These are phyloP conservation scores for Peniophora sp. DNA, from an alignment of 1,284 basidiomycete genomes.

Conservation along the genomic window DNA sequence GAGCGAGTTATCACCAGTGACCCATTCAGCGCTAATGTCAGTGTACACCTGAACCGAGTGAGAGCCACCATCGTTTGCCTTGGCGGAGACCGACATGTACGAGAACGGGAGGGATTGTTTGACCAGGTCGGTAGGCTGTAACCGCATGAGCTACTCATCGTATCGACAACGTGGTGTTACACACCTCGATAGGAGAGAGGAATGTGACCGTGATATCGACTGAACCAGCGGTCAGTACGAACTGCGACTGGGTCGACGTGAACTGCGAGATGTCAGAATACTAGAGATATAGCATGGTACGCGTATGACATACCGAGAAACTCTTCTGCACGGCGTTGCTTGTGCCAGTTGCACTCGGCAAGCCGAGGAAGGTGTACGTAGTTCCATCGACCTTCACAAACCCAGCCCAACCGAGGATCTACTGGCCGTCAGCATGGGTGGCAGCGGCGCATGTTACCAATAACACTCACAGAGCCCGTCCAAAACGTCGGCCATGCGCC, in stretches of 20 bases:
- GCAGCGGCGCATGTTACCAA: no score
- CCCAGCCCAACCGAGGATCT: constrained; percentile 66
- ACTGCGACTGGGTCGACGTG: constrained; percentile 38
- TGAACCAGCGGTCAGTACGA: constrained; percentile 53
- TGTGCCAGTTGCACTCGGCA: constrained; percentile 34
- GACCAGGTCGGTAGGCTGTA: constrained; percentile 43
- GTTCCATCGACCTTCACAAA: constrained; percentile 53
- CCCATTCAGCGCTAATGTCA: constrained; percentile 63
- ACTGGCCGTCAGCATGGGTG: background rate
- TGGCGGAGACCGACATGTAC: constrained; percentile 47
- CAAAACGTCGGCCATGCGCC: constrained; percentile 61
- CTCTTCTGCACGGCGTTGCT: constrained; percentile 49
- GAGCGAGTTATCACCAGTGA: constrained; percentile 46
- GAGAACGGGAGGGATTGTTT: constrained; percentile 56
- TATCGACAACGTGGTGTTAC: constrained; percentile 10
- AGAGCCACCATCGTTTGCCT: constrained; percentile 42
- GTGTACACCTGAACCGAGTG: constrained; percentile 56
- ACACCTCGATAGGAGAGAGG: constrained; percentile 58
- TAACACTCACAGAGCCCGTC: constrained; percentile 43
- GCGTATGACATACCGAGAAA: constrained; percentile 29
- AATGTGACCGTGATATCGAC: constrained; percentile 57
- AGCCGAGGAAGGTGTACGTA: constrained; percentile 54
- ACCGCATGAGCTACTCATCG: background rate
- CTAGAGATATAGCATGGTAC: background rate
- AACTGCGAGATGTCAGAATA: background rate